Evolutionary conservation across 176 grass and related monocot genomes (phyloP).

Genomic region (Oryza officinalis): DNA sequence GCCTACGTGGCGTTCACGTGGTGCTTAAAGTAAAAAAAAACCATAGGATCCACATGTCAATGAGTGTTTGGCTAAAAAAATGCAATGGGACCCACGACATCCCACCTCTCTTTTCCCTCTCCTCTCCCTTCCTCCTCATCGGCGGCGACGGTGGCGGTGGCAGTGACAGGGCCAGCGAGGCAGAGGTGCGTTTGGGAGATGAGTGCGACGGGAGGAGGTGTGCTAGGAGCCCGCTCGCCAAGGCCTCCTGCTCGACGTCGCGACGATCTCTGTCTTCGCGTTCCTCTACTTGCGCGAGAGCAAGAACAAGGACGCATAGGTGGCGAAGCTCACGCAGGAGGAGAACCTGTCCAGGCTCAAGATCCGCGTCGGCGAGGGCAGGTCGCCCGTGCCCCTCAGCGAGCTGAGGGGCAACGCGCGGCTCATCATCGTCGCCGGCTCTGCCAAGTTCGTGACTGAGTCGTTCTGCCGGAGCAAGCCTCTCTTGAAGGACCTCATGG

Average conservation of each 20-base stretch:
- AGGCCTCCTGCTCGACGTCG: conserved; percentile 42
- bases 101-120: too few species aligned
- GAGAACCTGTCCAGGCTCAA: conserved; percentile 78
- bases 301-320: conserved; percentile 48
- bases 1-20: too few species aligned
- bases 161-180: too few species aligned
- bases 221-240: too few species aligned
- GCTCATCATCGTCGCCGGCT: conserved; percentile 76
- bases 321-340: conserved; percentile 78
- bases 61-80: too few species aligned
- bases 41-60: too few species aligned
- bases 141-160: too few species aligned
- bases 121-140: too few species aligned
- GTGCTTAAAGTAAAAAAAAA: too few species aligned
- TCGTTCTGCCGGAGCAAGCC: conserved; percentile 74
- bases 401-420: conserved; percentile 73
- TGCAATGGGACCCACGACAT: too few species aligned
- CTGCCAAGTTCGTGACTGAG: conserved; percentile 63
- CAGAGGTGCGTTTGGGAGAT: too few species aligned
- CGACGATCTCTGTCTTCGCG: conserved; percentile 40
- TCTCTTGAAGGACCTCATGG: conserved; percentile 56
- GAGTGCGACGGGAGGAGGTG: too few species aligned
- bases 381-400: conserved; percentile 43
- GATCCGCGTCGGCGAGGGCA: conserved; percentile 51
- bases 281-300: conserved; percentile 51